phyloP scores from a whole-genome alignment of 164 flowering plant species.

The Berberis vulgaris region DNA sequence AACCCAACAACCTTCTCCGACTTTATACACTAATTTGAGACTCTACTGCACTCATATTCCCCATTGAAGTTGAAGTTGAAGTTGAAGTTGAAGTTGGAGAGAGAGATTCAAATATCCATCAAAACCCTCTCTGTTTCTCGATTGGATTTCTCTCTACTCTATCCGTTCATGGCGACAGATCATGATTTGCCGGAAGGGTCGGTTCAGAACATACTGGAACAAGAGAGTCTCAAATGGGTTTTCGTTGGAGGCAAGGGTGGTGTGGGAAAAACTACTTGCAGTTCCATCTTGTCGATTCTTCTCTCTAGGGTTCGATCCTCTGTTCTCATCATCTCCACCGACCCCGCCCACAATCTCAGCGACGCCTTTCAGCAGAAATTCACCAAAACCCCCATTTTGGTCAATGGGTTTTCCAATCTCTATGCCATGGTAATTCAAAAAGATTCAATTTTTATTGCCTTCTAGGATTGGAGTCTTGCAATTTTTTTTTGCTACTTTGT shows the following conservation, averaged over 20 bases:
- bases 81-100: too few relatives aligned
- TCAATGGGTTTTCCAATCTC: conserved; percentile 78
- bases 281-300: conserved; percentile 70
- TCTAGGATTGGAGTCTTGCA: too few relatives aligned
- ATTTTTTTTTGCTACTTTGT: too few relatives aligned
- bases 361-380: conserved; percentile 89
- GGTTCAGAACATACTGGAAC: conserved; percentile 69
- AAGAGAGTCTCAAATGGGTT: conserved; percentile 81
- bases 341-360: conserved; percentile 96
- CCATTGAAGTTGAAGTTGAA: too few relatives aligned
- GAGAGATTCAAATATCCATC: too few relatives aligned
- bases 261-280: conserved; percentile 93
- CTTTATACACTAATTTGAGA: too few relatives aligned
- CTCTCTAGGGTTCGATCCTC: conserved; percentile 60
- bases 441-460: too few relatives aligned
- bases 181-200: conserved; percentile 54
- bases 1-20: too few relatives aligned
- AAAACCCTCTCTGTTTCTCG: too few relatives aligned
- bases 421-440: conserved; percentile 66
- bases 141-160: too few relatives aligned
- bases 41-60: too few relatives aligned
- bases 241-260: conserved; percentile 99
- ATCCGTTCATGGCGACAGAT: conserved; percentile 27
- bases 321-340: conserved; percentile 87
- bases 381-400: conserved; percentile 77